These are phyloP conservation scores for Amanita jacksonii DNA, from an alignment of 768 basidiomycete species.

Conservation along the genomic window DNA sequence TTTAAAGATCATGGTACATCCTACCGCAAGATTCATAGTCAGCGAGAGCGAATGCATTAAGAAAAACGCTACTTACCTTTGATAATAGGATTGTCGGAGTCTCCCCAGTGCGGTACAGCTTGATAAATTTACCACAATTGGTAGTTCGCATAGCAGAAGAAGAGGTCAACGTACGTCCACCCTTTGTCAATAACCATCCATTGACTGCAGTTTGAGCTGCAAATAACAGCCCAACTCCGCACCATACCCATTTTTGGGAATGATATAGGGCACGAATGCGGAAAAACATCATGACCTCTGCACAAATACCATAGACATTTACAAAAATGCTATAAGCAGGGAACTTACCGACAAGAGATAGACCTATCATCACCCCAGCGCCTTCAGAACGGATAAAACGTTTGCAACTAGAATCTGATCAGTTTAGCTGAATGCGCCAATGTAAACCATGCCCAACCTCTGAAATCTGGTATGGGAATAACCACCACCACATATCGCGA, in stretches of 20 bases:
- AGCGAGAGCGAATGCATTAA: conserved; percentile 2
- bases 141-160: background rate
- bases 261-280: too few species aligned
- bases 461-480: background rate
- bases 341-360: conserved; percentile 32
- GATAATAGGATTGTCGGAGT: background rate
- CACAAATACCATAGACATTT: background rate
- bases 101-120: conserved; percentile 3
- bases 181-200: conserved; percentile 43
- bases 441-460: background rate
- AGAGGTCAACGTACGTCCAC: conserved; percentile 29
- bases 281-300: conserved; percentile 51
- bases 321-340: background rate
- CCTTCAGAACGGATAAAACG: conserved; percentile 45
- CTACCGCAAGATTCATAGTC: conserved; percentile 15
- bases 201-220: conserved; percentile 37
- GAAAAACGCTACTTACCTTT: background rate
- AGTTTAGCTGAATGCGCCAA: background rate
- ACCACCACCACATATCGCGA: background rate
- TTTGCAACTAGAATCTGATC: conserved; percentile 23
- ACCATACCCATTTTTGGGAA: conserved; percentile 21
- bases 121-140: background rate
- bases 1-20: conserved; percentile 35
- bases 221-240: conserved; percentile 26
- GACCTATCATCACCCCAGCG: conserved; percentile 41